These are phyloP conservation scores for Collybia nuda DNA, from an alignment of 768 basidiomycete genomes.

Conservation along the genomic window DNA sequence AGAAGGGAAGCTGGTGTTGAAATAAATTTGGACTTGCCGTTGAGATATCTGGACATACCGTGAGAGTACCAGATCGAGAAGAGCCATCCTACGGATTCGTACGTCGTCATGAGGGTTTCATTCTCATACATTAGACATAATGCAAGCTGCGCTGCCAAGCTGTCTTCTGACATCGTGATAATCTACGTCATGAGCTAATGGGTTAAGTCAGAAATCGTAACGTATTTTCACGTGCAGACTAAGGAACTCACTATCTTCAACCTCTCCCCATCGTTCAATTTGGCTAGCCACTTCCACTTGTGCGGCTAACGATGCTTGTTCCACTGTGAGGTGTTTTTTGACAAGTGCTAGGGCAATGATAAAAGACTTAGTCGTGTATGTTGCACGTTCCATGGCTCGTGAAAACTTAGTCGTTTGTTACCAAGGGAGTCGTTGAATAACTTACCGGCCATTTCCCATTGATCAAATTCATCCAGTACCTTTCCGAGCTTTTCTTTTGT, in stretches of 20 bases:
- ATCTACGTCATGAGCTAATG: constrained; percentile 94
- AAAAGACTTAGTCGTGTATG: constrained; percentile 88
- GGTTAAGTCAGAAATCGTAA: constrained; percentile 8
- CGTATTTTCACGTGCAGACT: constrained; percentile 4
- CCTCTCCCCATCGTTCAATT: constrained; percentile 98
- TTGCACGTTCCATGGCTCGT: constrained; percentile 87
- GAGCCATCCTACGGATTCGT: no score
- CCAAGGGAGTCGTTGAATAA: not conserved
- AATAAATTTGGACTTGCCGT: no score
- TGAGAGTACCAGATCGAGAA: no score
- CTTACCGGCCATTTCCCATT: constrained; percentile 90
- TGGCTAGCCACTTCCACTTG: constrained; percentile 95
- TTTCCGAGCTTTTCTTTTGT: constrained; percentile 60
- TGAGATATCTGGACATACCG: no score
- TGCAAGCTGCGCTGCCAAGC: constrained; percentile 75
- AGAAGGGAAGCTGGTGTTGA: no score
- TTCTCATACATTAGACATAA: constrained; percentile 39
- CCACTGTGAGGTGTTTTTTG: constrained; percentile 70
- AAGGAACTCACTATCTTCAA: constrained; percentile 87
- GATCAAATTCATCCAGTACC: constrained; percentile 63
- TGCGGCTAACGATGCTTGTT: constrained; percentile 82
- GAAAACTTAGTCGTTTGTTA: not conserved
- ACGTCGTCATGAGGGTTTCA: no score
- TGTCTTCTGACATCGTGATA: constrained; percentile 90
- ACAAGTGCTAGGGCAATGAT: constrained; percentile 85